Conservation (phyloP, 2,329 filamentous ascomycete genomes). For the Monosporascus sp. region DNA sequence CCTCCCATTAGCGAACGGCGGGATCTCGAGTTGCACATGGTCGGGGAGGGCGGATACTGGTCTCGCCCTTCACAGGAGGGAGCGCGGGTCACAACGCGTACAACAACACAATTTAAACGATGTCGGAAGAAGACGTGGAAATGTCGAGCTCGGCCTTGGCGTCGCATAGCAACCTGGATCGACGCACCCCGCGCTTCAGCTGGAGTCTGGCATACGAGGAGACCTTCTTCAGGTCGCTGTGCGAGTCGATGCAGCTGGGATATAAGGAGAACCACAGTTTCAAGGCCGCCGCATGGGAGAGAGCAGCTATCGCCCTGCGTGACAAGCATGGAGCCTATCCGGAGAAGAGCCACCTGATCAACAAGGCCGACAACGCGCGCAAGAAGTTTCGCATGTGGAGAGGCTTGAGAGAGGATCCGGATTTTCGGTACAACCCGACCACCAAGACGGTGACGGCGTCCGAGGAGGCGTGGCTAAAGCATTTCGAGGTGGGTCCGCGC, state of each 20-base stretch:
- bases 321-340: conserved; percentile 51
- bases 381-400: conserved; percentile 59
- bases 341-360: conserved; percentile 57
- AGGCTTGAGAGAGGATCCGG: conserved; percentile 50
- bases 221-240: conserved; percentile 56
- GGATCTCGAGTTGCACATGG: neutral
- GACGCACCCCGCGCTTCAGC: conserved; percentile 46
- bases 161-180: conserved; percentile 24
- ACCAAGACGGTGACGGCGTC: conserved; percentile 48
- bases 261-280: conserved; percentile 54
- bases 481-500: conserved; percentile 45
- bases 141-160: conserved; percentile 14
- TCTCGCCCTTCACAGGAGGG: too few relatives aligned
- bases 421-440: conserved; percentile 48
- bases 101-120: conserved; percentile 7
- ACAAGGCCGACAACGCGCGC: conserved; percentile 58
- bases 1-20: too few relatives aligned
- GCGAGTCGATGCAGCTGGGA: conserved; percentile 52
- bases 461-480: conserved; percentile 51
- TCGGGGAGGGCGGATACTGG: neutral
- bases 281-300: conserved; percentile 57
- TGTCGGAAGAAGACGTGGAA: conserved; percentile 27
- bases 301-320: conserved; percentile 48
- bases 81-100: too few relatives aligned
- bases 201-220: conserved; percentile 55